Percentiles rank a stretch among this genome's conserved stretches.
These are phyloP conservation scores for Cyberlindnera euphorbiae DNA, from an alignment of 805 yeast species.

Conservation along the genomic window DNA sequence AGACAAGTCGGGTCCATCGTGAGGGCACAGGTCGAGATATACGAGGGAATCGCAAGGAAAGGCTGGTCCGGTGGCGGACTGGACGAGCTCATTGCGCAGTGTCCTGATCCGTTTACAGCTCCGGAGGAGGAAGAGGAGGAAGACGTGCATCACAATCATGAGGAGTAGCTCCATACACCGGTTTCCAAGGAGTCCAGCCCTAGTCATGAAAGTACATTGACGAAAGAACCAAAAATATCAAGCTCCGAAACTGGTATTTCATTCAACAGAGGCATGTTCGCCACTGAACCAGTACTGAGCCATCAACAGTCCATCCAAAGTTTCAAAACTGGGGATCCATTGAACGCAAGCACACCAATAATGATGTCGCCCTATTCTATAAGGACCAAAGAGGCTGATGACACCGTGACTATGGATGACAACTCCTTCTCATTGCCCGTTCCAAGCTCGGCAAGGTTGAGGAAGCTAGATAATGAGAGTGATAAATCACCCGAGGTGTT, in stretches of 20 bases:
- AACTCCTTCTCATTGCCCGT: slow-evolving; percentile 50
- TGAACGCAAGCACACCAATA: slow-evolving; percentile 20
- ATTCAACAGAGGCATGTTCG: slow-evolving; percentile 14
- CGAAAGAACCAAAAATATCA: no score
- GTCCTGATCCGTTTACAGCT: slow-evolving; percentile 58
- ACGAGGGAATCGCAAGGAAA: slow-evolving; percentile 75
- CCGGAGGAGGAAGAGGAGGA: slow-evolving; percentile 20
- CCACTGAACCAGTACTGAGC: slow-evolving; percentile 16
- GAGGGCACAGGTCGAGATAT: slow-evolving; percentile 75
- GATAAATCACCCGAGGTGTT: no score
- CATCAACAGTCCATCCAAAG: slow-evolving; percentile 18
- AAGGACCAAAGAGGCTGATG: slow-evolving; percentile 3
- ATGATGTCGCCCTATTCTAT: slow-evolving; percentile 8
- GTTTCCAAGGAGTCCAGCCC: no score
- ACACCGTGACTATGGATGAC: slow-evolving; percentile 28
- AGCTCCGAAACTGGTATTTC: slow-evolving; percentile 2
- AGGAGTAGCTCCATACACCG: no score
- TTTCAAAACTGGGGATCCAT: slow-evolving; percentile 7
- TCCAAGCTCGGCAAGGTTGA: slow-evolving; percentile 26
- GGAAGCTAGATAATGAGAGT: slow-evolving; percentile 3
- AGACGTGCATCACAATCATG: slow-evolving; percentile 4
- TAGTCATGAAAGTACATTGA: slow-evolving; percentile 1
- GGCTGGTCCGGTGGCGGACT: slow-evolving; percentile 88
- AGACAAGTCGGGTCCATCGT: slow-evolving; percentile 57
- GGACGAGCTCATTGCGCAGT: slow-evolving; percentile 57